A percentile compares a stretch with the other conserved stretches of the same genome.
These are phyloP conservation scores for Bauhinia variegata DNA, from an alignment of 306 rosid genomes.

Conservation along the genomic window DNA sequence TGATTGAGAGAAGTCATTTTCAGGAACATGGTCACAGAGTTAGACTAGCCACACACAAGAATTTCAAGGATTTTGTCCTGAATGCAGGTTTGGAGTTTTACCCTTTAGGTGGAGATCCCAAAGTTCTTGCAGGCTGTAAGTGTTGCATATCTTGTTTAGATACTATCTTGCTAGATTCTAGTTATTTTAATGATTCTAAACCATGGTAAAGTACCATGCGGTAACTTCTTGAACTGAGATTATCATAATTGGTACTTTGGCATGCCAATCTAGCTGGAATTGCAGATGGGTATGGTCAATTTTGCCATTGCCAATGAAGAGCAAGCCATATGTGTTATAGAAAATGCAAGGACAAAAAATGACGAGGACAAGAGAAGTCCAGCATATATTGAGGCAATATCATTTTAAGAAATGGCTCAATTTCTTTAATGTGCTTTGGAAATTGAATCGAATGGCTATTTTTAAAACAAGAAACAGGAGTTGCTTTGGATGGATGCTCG, in stretches of 20 bases:
- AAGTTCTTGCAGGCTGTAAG: conserved; percentile 98
- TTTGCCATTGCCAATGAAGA: conserved; percentile 18
- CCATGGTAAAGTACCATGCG: neutral
- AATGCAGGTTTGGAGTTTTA: conserved; percentile 86
- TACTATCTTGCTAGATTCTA: conserved; percentile 13
- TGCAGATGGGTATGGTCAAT: conserved; percentile 14
- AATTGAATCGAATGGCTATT: conserved; percentile 1
- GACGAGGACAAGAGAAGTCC: neutral
- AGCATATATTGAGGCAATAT: conserved; percentile 10
- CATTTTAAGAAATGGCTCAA: neutral
- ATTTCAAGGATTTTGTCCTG: conserved; percentile 87
- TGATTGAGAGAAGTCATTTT: conserved; percentile 43
- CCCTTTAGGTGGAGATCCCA: conserved; percentile 97
- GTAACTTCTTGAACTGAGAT: conserved; percentile 1
- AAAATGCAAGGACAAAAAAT: neutral
- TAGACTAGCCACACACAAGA: conserved; percentile 92
- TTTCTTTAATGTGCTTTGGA: conserved; percentile 7
- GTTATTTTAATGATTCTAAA: conserved; percentile 23
- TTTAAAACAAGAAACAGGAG: conserved; percentile 12
- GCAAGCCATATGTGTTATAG: neutral
- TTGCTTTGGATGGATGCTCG: neutral
- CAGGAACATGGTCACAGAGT: conserved; percentile 91
- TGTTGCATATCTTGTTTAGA: conserved; percentile 37
- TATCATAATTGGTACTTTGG: conserved; percentile 15
- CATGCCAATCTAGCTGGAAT: conserved; percentile 14